A percentile compares a stretch with the other conserved stretches of the same genome.
These are phyloP conservation scores for Trichoderma asperellum DNA, from an alignment of 2,329 filamentous ascomycete genomes.

Conservation along the genomic window DNA sequence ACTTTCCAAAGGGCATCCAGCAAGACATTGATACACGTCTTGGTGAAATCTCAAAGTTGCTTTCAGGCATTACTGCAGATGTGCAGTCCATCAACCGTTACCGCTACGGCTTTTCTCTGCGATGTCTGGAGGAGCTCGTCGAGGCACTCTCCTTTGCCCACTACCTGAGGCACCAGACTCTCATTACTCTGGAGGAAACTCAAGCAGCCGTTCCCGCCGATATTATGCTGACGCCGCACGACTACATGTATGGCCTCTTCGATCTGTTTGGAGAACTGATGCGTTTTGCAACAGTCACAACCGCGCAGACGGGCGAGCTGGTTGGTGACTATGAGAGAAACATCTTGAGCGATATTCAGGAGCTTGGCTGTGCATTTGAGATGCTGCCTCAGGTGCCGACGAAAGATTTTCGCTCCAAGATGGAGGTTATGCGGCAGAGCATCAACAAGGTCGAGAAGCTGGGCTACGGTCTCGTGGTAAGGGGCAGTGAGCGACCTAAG, in stretches of 20 bases:
- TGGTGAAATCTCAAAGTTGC: constrained; percentile 70
- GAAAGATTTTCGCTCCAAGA: constrained; percentile 72
- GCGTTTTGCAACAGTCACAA: constrained; percentile 88
- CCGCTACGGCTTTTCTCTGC: constrained; percentile 79
- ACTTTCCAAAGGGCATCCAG: constrained; percentile 69
- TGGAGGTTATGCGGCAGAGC: constrained; percentile 82
- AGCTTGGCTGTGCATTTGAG: constrained; percentile 76
- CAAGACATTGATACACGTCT: constrained; percentile 73
- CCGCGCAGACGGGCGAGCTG: constrained; percentile 71
- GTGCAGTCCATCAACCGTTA: constrained; percentile 78
- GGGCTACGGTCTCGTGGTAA: constrained; percentile 83
- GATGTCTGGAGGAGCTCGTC: constrained; percentile 90
- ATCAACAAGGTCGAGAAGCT: constrained; percentile 93
- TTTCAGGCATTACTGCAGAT: constrained; percentile 70
- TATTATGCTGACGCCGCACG: constrained; percentile 73
- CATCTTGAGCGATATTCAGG: constrained; percentile 80
- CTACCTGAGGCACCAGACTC: constrained; percentile 76
- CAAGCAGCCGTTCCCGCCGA: constrained; percentile 52
- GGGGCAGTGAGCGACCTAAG: constrained; percentile 84
- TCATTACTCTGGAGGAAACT: constrained; percentile 71
- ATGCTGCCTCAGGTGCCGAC: constrained; percentile 64
- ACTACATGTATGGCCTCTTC: constrained; percentile 89
- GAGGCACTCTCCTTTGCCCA: constrained; percentile 88
- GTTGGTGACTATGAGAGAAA: constrained; percentile 52
- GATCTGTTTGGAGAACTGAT: constrained; percentile 96